Base-by-base conservation (phyloP, 345 rosid species). In the Reutealis trisperma region DNA sequence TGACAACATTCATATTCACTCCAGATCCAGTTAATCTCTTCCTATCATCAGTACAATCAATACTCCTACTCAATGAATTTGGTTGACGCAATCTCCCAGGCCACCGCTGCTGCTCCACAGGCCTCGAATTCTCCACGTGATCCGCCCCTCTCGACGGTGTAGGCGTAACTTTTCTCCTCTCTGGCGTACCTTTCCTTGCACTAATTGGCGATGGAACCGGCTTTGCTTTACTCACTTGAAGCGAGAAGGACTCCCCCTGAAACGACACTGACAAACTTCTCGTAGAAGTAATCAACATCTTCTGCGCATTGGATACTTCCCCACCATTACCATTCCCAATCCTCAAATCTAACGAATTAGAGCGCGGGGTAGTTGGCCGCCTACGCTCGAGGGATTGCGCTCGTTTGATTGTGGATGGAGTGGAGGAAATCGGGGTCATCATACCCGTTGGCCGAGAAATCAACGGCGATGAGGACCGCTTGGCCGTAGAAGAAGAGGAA, bases 181-280 rank as follows among this genome's bases (percentile, higher is more conserved):
- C 98, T 32, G 94, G 96, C 11, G 97, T 92, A 55, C 88, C 85
- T 88, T 87, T 92, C 80, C 91, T 86, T 51, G 74, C 72, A 37
- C 73, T 83, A 72, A 61, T 51, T 55, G 89, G 94, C 34, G 92
- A 74, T 25, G 90, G 84, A 19, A 83, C 76, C 18, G 88, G 85
- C 86, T 89, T 90, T 72, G 90, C 88, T 77, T 92, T 94, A 74
- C 94, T 91, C 47, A 88, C 91, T 63, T 84, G 91, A 72, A 85
- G 84, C 65, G 98, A 83, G 81, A 90, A 91, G 52, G 96, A 92
- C 72, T 87, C 97, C 2, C 90, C 93, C 78, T 90, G 98, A 89
- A 92, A 92, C 71, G 98, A 90, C 47, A 90, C 90, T 10, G 93
- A 88, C 83, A 93, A 78, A 83, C 94, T 87, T 84, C 96, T 90